Conservation (phyloP, 306 rosid genomes). For the Pterocarpus santalinus region DNA sequence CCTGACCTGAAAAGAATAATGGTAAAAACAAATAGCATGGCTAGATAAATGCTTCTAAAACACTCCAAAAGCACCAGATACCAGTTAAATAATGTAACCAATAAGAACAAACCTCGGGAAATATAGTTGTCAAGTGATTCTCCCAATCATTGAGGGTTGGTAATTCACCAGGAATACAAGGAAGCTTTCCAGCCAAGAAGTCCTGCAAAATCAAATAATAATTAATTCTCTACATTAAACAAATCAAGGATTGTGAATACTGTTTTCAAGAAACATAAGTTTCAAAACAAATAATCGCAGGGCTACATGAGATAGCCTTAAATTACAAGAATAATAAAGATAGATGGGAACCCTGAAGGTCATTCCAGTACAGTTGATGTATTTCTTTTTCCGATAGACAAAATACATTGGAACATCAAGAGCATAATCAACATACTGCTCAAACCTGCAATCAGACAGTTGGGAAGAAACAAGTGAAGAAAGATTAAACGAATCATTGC, state of each 20-base stretch:
- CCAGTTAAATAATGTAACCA: slow-evolving; percentile 28
- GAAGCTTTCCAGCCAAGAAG: slow-evolving; percentile 88
- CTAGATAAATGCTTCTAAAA: slow-evolving; percentile 39
- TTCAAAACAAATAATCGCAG: slow-evolving; percentile 17
- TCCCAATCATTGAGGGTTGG: slow-evolving; percentile 98
- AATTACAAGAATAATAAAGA: slow-evolving; percentile 47
- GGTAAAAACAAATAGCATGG: slow-evolving; percentile 21
- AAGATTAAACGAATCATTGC: slow-evolving; percentile 36
- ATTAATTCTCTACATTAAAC: slow-evolving; percentile 29
- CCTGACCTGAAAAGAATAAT: slow-evolving; percentile 76
- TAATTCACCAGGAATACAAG: slow-evolving; percentile 85
- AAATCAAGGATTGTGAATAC: slow-evolving; percentile 14
- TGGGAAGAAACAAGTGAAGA: slow-evolving; percentile 25
- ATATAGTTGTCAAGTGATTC: slow-evolving; percentile 95
- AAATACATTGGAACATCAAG: slow-evolving; percentile 99
- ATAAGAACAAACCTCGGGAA: slow-evolving; percentile 79
- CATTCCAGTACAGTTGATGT: slow-evolving; percentile 90
- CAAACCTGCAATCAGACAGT: slow-evolving; percentile 71
- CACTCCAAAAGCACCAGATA: slow-evolving; percentile 41
- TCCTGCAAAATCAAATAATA: slow-evolving; percentile 68
- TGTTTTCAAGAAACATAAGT: slow-evolving; percentile 6
- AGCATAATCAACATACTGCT: slow-evolving; percentile 95
- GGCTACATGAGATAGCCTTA: slow-evolving; percentile 46
- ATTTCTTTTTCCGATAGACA: slow-evolving; percentile 82
- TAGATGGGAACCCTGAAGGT: slow-evolving; percentile 89